Conservation (phyloP, 1,284 basidiomycete species). For the Mycosarcoma mackinlayi region DNA sequence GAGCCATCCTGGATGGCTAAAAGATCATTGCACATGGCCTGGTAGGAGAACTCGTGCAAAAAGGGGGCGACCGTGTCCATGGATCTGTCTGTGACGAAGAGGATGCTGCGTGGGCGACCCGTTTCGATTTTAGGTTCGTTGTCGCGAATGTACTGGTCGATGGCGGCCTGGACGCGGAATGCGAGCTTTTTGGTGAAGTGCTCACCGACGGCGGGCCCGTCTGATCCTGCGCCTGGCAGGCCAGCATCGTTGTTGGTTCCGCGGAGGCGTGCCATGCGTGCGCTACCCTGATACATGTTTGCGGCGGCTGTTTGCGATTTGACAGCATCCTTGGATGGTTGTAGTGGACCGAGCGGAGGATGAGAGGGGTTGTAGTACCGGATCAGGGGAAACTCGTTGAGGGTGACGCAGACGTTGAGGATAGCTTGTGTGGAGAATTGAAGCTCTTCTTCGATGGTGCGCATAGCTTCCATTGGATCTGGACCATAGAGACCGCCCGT, state of each 20-base stretch:
- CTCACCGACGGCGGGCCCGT: constrained; percentile 32
- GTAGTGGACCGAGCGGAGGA: constrained; percentile 80
- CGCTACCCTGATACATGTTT: constrained; percentile 49
- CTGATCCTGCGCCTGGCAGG: constrained; percentile 12
- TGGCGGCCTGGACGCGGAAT: constrained; percentile 51
- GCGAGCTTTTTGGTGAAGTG: constrained; percentile 63
- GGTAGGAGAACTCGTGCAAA: constrained; percentile 97
- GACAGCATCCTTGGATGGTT: constrained; percentile 48
- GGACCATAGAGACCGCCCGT: constrained; percentile 71
- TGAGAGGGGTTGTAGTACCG: constrained; percentile 90
- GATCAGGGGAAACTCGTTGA: constrained; percentile 93
- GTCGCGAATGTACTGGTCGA: constrained; percentile 53
- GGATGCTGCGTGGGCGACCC: constrained; percentile 79
- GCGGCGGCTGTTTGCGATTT: constrained; percentile 49
- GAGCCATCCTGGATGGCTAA: constrained; percentile 83
- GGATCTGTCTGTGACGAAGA: constrained; percentile 92
- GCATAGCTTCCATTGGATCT: constrained; percentile 53
- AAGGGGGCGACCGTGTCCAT: constrained; percentile 93
- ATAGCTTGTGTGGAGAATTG: constrained; percentile 61
- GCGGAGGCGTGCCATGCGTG: constrained; percentile 51
- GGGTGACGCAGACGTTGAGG: constrained; percentile 83
- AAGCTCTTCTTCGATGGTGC: constrained; percentile 62
- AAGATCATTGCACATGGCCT: constrained; percentile 97
- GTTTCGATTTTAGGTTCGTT: constrained; percentile 75
- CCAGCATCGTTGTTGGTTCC: constrained; percentile 28